Base-by-base conservation (phyloP, 2,329 filamentous ascomycete genomes). In the Pseudogymnoascus sp. region DNA sequence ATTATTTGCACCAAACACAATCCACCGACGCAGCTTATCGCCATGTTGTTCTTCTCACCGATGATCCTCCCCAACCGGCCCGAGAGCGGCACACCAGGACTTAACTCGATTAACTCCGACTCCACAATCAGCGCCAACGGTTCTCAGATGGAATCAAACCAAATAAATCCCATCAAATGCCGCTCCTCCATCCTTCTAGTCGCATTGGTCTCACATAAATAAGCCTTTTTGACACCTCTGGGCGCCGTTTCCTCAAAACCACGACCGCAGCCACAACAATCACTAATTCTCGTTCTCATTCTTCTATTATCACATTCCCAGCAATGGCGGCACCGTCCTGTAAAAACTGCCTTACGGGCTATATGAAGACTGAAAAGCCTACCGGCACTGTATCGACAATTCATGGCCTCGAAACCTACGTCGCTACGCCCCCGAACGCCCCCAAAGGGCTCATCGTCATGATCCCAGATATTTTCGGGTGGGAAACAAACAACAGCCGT, bases 381-480 rank as follows among this genome's bases (percentile, higher is more conserved):
- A 70, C 69, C 5, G 79, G 78, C 44, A 69, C 68, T 2, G 73
- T 75, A 36, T 70, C 74, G 60, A 73, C 66, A n/a, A 64, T 81
- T 61, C 76, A 80, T 67, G 74, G 75, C 11, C 67, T 79, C 16
- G 65, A 72, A 18, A 75, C 74, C 12, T 81, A 81, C 64, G 71
- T 81, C 23, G 71, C 77, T 3, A 53, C 59, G 4, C 73, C 73
- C 12, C 71, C 70, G n/a, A 65, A 68, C 4, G 10, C 53, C 25
- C 66, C 71, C 1, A 75, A 75, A 18, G 78, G 74, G 5, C 76
- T 78, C 60, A 70, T 82, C 3, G 75, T 81, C 60, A 75, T 81
- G 64, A 73, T 81, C 50, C 70, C 78, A 2, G 79, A 82, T 66
- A 74, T 75, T 5, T 81, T 82, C 64, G 79, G 79, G n/a, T 80